phyloP scores from a whole-genome alignment of 1,284 basidiomycete species.

The Pterula multifida region DNA sequence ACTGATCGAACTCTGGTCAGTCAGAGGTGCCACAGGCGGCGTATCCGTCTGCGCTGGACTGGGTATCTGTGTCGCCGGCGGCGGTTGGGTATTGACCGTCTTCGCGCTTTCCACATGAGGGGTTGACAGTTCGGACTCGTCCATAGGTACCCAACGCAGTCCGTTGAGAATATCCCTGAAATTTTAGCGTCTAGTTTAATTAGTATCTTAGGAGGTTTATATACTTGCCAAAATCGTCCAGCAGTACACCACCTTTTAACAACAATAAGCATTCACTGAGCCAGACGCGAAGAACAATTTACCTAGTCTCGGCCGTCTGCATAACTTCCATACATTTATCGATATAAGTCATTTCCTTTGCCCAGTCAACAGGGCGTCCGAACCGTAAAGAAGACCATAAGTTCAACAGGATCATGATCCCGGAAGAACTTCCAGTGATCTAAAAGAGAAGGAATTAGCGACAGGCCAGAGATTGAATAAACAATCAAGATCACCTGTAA shows the following conservation, averaged over 20 bases:
- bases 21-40: background rate
- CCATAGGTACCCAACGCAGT: background rate
- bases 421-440: background rate
- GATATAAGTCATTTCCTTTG: background rate
- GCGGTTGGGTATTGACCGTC: background rate
- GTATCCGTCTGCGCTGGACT: background rate
- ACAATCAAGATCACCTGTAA: background rate
- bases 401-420: background rate
- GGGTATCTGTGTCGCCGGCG: background rate
- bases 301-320: background rate
- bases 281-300: background rate
- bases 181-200: background rate
- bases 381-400: background rate
- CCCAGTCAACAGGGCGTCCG: background rate
- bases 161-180: background rate
- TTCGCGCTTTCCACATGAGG: background rate
- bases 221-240: background rate
- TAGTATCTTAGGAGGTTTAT: too few relatives aligned
- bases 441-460: background rate
- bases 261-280: background rate
- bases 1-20: background rate
- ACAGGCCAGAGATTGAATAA: background rate
- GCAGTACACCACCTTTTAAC: background rate
- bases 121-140: background rate
- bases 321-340: background rate